Evolutionary conservation across 495 filamentous ascomycete species (phyloP), one percentile per base, ranked within the genome.

Genomic region (Jackrogersella multiformis): DNA sequence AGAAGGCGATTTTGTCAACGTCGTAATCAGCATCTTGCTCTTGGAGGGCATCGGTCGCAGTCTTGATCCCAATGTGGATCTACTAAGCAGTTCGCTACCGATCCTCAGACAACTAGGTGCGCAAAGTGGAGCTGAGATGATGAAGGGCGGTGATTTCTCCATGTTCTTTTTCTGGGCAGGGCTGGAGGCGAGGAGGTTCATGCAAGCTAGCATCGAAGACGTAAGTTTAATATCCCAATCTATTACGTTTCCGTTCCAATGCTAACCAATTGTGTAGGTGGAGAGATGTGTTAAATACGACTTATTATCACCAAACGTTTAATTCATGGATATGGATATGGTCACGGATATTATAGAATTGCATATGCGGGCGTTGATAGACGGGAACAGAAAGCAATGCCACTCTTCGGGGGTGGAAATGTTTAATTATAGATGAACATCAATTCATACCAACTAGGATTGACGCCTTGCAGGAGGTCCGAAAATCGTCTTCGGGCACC

Each of bases 1-100:
- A 30, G 96, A 98, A 72, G 96, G 96, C 1, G 96, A 99, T 73
- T 99, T 97, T 76, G 94, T 98, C 56, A 99, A 99, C 72, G 95
- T 99, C 2, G 94, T 99, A 15, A 91, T 99, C 55, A 94, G 90
- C 30, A 97, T 97, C 48, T 81, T 99, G 35, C 82, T 99, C 1
- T 82, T 99, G 1, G 96, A 99, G 73, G 96, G 96, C 0, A 98
- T 99, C 63, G 96, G 96, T 0, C 84, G 96, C 41, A 90, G 80
- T 62, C 81, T 99, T 30, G 87, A 99, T 74, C 95, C 95, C 0
- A 80, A 92, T 34, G 77, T 97, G 21, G 96, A 99, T 77, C 80
- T 99, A 2, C 88, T 99, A 18, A 82, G 78, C 69, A 94, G 92
- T 74, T 92, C 94, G 12, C 81, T 99, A 42, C 95, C 95, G 0